These are phyloP conservation scores for Ophiostoma piceae DNA, from an alignment of 2,329 filamentous ascomycete species.

Conservation along the genomic window DNA sequence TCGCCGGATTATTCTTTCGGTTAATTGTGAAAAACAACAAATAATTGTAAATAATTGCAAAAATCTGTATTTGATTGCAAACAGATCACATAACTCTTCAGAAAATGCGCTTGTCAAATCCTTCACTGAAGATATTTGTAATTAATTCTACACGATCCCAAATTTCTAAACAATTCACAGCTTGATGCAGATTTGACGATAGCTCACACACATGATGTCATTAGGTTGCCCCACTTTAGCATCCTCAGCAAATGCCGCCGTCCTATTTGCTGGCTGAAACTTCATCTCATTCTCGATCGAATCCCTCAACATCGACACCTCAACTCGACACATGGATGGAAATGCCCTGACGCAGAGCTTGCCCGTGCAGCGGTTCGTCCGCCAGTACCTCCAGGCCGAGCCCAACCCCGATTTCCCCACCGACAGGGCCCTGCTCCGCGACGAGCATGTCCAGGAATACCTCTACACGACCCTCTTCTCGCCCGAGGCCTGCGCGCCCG, in stretches of 20 bases:
- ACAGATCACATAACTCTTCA: too few relatives aligned
- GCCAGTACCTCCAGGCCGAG: conserved; percentile 76
- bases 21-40: too few relatives aligned
- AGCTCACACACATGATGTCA: conserved; percentile 19
- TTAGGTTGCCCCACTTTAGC: conserved; percentile 3
- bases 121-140: too few relatives aligned
- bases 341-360: conserved; percentile 13
- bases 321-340: conserved; percentile 17
- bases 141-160: too few relatives aligned
- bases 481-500: not conserved
- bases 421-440: conserved; percentile 50
- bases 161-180: too few relatives aligned
- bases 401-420: conserved; percentile 64
- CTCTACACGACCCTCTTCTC: conserved; percentile 54
- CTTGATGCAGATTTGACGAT: not conserved
- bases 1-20: too few relatives aligned
- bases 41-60: too few relatives aligned
- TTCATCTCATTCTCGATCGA: not conserved
- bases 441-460: conserved; percentile 52
- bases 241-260: not conserved
- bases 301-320: not conserved
- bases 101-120: too few relatives aligned
- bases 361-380: conserved; percentile 45
- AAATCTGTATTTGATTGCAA: too few relatives aligned
- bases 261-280: not conserved